Base-by-base conservation (phyloP, 108 stramenopile genomes). In the Conticribra weissflogii region DNA sequence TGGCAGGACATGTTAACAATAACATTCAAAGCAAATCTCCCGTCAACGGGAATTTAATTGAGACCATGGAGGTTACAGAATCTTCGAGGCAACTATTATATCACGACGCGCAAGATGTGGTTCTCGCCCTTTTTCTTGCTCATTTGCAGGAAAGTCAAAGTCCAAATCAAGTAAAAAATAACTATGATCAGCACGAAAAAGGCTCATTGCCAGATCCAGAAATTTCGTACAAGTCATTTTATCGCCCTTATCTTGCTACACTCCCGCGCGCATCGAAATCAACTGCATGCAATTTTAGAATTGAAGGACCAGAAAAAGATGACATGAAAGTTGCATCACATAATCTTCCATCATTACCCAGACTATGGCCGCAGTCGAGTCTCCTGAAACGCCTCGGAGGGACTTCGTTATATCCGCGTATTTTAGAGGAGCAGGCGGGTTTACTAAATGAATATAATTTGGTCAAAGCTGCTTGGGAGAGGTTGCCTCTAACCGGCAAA, bases 291-390 rank as follows among this genome's bases (percentile, higher is more conserved):
- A 2, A 1, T 46, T 3, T 24, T 19, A 23, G 30, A 21, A 28
- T 29, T 51, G 29, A 2, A 16, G 2, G 47, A 47, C 4, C 36
- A 47, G 8, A 32, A 27, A 25, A 45, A 29, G 29, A 28, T 32
- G n/a, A 7, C 45, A 46, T 47, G 46, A 27, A 45, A 25, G 16
- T 59, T 53, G 1, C 32, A n/a, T 51, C 21, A 70, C 32, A 21
- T 16, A 25, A 54, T 28, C 36, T 23, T 55, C 47, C 19, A 2
- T 70, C 61, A 15, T 45, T 92, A 4, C 91, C 91, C 1, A 68
- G 91, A 9, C 81, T 84, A 62, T 92, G 91, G 88, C 44, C 65
- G 7, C 57, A 59, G 23, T 52, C 76, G 1, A 56, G 69, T 16
- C 59, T 87, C 9, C 18, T 72, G 28, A 18, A 44, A 8, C 71